Evolutionary conservation across 805 yeast genomes (phyloP).

Genomic region (Candida andamanensis): DNA sequence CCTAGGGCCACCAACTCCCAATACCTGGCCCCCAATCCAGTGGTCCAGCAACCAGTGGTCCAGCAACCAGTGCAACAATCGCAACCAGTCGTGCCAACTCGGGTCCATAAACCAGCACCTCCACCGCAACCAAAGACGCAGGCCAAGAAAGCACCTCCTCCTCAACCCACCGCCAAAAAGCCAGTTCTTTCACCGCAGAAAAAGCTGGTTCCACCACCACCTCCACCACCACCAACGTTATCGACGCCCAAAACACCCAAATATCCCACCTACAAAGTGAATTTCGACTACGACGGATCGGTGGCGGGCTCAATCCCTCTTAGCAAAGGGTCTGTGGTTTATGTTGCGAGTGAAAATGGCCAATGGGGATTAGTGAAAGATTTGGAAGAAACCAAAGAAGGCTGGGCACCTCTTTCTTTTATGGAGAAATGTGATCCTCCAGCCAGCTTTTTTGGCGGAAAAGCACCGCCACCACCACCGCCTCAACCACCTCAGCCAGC

Average conservation of each 20-base stretch:
- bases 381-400: slow-evolving; percentile 71
- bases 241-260: slow-evolving; percentile 51
- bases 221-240: slow-evolving; percentile 63
- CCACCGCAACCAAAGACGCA: slow-evolving; percentile 7
- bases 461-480: slow-evolving; percentile 36
- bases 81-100: slow-evolving; percentile 14
- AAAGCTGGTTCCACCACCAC: slow-evolving; percentile 45
- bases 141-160: slow-evolving; percentile 12
- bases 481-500: slow-evolving; percentile 19
- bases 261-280: slow-evolving; percentile 76
- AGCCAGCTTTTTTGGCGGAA: slow-evolving; percentile 19
- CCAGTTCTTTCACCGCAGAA: slow-evolving; percentile 61
- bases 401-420: slow-evolving; percentile 98
- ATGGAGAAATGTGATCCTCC: slow-evolving; percentile 58
- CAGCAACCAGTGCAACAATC: slow-evolving; percentile 16
- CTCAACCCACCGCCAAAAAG: slow-evolving; percentile 14
- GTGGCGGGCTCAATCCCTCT: slow-evolving; percentile 79
- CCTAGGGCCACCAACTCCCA: slow-evolving; percentile 16
- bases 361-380: slow-evolving; percentile 94
- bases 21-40: slow-evolving; percentile 2
- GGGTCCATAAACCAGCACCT: slow-evolving; percentile 17
- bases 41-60: slow-evolving; percentile 13
- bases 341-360: slow-evolving; percentile 65
- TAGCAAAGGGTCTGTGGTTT: slow-evolving; percentile 68
- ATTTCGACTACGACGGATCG: slow-evolving; percentile 84